Evolutionary conservation across 305 asterid genomes (phyloP).

Genomic region (Fraxinus angustifolia): DNA sequence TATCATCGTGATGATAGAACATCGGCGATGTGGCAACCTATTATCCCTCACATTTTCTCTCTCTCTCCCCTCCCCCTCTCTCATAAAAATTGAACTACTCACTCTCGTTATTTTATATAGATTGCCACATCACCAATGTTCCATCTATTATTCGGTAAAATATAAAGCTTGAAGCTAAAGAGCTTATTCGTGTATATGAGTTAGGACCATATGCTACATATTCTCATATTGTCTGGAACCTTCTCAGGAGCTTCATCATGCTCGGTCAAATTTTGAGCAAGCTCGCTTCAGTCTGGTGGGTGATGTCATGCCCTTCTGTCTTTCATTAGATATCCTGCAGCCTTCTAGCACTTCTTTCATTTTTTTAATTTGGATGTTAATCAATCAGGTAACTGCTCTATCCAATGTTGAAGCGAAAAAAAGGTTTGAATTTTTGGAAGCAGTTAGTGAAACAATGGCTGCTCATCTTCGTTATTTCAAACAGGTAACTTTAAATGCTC

Average conservation of each 20-base stretch:
- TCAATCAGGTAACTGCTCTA: conserved; percentile 75
- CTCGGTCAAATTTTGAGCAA: conserved; percentile 92
- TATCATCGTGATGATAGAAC: background rate
- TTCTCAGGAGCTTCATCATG: conserved; percentile 88
- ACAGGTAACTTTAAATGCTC: conserved; percentile 51
- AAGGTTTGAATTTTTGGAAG: conserved; percentile 96
- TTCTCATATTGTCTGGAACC: conserved; percentile 30
- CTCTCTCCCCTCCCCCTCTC: background rate
- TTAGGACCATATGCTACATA: conserved; percentile 1
- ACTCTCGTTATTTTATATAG: background rate
- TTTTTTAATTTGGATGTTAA: conserved; percentile 23
- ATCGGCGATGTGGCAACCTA: background rate
- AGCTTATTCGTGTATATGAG: conserved; percentile 5
- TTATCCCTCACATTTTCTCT: background rate
- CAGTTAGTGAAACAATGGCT: conserved; percentile 98
- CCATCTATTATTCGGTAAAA: too few relatives aligned
- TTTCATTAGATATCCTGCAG: conserved; percentile 18
- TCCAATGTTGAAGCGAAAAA: conserved; percentile 95
- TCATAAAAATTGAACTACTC: background rate
- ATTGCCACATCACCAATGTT: background rate
- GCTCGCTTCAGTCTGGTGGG: conserved; percentile 91
- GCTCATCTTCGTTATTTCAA: conserved; percentile 98
- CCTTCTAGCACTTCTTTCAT: background rate
- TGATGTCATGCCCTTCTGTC: conserved; percentile 17
- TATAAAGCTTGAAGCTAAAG: conserved; percentile 10